Base-by-base conservation (phyloP, 805 yeast genomes). In the Candida argentea region DNA sequence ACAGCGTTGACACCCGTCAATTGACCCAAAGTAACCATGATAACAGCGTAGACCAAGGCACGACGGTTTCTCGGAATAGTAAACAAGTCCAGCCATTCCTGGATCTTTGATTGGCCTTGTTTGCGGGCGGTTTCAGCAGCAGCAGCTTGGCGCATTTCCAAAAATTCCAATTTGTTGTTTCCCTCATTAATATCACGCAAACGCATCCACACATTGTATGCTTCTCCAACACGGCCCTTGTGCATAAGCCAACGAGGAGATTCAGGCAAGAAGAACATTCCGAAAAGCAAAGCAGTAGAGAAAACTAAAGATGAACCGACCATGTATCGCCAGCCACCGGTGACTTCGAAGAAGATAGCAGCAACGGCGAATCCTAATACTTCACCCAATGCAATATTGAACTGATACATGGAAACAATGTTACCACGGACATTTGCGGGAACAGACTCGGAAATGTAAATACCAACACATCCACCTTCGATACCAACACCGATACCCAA, bases 1-100 rank as follows among this genome's bases (percentile, higher is more conserved):
- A 75, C 67, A 22, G 76, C 81, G 42, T 75, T 75, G 40, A 75
- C 68, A 58, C 82, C 82, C 4, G 81, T 73, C 54, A 75, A 64
- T 48, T 75, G 83, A 28, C 78, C 78, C 31, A 73, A 56, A 39
- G 66, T 50, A 31, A 73, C 62, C 79, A 74, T 73, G 39, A 69
- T 61, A 29, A 58, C 57, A 6, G 80, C 65, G 45, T 73, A 74
- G 13, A 70, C 49, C 25, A 75, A 56, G 7, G 81, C 76, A 43
- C 81, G 67, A 38, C 81, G 65, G 46, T 67, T 69, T 49, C 83
- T 66, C 25, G 77, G 66, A 30, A 66, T 57, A 9, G 62, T 56
- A 50, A 75, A 49, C 36, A 76, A 57, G 36, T 75, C 81, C 24
- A 62, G 36, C 55, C 68, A 62, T 17, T 60, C 54, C 45, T 61